Percentiles rank a stretch among this genome's conserved stretches.
phyloP scores from a whole-genome alignment of 2,329 filamentous ascomycete genomes.

The Furcasterigmium furcatum region DNA sequence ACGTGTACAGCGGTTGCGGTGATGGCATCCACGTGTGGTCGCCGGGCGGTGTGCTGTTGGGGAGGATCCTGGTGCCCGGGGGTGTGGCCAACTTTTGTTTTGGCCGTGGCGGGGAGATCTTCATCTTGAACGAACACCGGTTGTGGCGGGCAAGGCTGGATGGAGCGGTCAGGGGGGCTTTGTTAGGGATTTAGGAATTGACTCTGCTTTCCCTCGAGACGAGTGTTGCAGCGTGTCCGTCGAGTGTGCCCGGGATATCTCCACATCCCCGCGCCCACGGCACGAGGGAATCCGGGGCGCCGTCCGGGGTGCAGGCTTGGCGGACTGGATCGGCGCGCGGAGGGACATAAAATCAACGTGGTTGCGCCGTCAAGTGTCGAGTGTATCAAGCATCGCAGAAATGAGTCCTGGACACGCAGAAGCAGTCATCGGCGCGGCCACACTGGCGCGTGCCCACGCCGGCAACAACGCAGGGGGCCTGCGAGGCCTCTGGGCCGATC shows the following conservation, averaged over 20 bases:
- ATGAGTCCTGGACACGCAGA: not conserved
- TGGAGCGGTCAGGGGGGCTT: constrained; percentile 19
- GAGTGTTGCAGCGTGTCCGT: no score
- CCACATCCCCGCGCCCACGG: not conserved
- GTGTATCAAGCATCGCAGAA: not conserved
- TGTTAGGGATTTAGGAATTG: constrained; percentile 4
- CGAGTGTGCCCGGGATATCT: no score
- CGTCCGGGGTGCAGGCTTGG: not conserved
- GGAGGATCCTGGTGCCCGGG: constrained; percentile 36
- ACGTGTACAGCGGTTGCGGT: constrained; percentile 45
- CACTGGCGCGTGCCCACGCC: not conserved
- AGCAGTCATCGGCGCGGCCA: not conserved
- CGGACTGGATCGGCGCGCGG: not conserved
- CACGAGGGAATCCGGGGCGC: not conserved
- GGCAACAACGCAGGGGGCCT: not conserved
- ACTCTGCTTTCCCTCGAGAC: no score
- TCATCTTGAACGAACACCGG: constrained; percentile 43
- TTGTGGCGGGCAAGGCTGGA: constrained; percentile 35
- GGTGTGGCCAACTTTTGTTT: constrained; percentile 46
- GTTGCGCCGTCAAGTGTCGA: not conserved
- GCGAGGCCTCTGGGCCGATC: constrained; percentile 20
- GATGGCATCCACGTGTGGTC: constrained; percentile 49
- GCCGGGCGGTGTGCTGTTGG: constrained; percentile 38
- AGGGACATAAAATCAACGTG: not conserved
- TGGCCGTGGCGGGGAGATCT: constrained; percentile 36